These are phyloP conservation scores for Rhizophagus clarus DNA, from an alignment of 192 early-diverging fungal genomes.

Conservation along the genomic window DNA sequence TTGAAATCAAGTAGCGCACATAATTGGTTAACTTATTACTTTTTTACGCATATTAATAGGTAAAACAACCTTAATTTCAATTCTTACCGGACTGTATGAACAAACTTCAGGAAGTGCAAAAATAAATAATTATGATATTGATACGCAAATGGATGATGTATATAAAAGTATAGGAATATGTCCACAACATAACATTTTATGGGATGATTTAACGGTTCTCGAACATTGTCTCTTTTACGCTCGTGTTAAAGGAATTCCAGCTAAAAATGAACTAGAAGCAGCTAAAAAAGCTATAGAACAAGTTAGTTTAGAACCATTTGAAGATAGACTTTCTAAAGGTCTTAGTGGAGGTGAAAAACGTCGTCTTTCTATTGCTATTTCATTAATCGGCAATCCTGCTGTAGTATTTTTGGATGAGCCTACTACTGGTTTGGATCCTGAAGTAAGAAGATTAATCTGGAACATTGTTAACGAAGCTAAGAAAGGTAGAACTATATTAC, in stretches of 20 bases:
- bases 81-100: conserved; percentile 69
- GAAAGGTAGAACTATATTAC: conserved; percentile 62
- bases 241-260: conserved; percentile 64
- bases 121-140: conserved; percentile 60
- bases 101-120: conserved; percentile 57
- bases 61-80: conserved; percentile 72
- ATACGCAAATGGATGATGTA: conserved; percentile 53
- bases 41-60: background rate
- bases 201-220: conserved; percentile 66
- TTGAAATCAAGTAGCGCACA: too few relatives aligned
- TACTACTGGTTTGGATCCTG: conserved; percentile 77
- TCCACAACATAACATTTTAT: conserved; percentile 74
- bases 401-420: conserved; percentile 83
- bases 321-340: conserved; percentile 57
- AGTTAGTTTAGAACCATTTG: conserved; percentile 59
- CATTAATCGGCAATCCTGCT: conserved; percentile 65
- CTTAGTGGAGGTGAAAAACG: conserved; percentile 79
- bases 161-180: conserved; percentile 71
- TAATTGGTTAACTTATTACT: background rate
- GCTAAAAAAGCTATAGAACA: conserved; percentile 48
- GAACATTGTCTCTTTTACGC: conserved; percentile 78
- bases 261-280: conserved; percentile 46
- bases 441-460: conserved; percentile 76
- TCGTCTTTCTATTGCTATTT: conserved; percentile 73
- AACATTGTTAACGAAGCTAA: conserved; percentile 62